phyloP scores from a whole-genome alignment of 106 monocot genomes.

The Dendrobium huoshanense region DNA sequence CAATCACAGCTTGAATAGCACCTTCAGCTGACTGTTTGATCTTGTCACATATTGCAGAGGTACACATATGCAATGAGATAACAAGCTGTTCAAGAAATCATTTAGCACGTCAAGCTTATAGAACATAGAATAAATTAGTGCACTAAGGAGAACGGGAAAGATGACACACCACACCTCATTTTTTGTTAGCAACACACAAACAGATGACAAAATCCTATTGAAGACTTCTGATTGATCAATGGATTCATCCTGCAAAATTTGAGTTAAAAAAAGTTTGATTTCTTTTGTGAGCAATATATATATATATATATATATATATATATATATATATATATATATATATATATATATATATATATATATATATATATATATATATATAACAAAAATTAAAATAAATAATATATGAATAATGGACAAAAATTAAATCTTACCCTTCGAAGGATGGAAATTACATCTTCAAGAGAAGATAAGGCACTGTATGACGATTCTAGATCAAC shows the following conservation, averaged over 20 bases:
- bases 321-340: no score
- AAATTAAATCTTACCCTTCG: conserved; percentile 57
- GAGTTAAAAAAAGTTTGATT: neutral
- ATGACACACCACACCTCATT: conserved; percentile 51
- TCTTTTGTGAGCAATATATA: neutral
- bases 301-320: neutral
- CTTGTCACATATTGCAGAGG: conserved; percentile 80
- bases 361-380: no score
- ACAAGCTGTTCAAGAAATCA: conserved; percentile 61
- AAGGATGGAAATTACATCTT: conserved; percentile 88
- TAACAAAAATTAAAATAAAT: no score
- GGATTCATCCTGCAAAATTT: conserved; percentile 73
- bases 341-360: no score
- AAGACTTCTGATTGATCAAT: conserved; percentile 97
- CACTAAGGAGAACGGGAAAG: neutral
- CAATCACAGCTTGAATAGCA: conserved; percentile 80
- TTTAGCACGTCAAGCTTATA: neutral
- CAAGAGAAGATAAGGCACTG: conserved; percentile 77
- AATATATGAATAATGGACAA: neutral
- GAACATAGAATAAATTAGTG: neutral
- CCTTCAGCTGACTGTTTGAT: conserved; percentile 95
- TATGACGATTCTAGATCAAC: conserved; percentile 87
- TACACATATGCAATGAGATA: conserved; percentile 60
- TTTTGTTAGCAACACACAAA: conserved; percentile 78
- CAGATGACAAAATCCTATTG: conserved; percentile 71